A percentile compares a stretch with the other conserved stretches of the same genome.
Evolutionary conservation across 2,329 filamentous ascomycete species (phyloP).

Genomic region (Aspergillus hortae): DNA sequence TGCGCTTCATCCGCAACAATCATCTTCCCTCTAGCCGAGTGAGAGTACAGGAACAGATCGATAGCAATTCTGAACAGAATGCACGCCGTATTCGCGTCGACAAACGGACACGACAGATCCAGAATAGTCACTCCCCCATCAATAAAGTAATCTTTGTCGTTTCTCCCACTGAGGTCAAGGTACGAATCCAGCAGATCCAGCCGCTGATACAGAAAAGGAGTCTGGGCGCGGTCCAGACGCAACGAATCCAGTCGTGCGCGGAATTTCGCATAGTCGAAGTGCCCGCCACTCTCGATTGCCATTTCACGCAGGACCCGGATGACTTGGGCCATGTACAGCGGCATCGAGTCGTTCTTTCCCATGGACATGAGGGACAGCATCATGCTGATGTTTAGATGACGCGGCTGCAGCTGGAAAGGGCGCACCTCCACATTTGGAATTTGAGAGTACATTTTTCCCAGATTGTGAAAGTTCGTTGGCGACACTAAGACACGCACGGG

Average conservation of each 20-base stretch:
- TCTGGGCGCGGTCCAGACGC: constrained; percentile 49
- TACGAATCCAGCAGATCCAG: constrained; percentile 64
- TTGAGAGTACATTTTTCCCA: constrained; percentile 43
- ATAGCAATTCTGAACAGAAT: constrained; percentile 70
- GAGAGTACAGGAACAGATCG: constrained; percentile 60
- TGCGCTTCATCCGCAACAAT: constrained; percentile 75
- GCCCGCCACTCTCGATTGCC: constrained; percentile 37
- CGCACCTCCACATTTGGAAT: constrained; percentile 24
- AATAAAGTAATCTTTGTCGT: constrained; percentile 11
- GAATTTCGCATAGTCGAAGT: constrained; percentile 48
- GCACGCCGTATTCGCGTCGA: constrained; percentile 65
- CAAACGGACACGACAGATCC: constrained; percentile 69
- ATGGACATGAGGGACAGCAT: constrained; percentile 58
- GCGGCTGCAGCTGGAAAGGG: constrained; percentile 13
- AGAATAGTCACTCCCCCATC: constrained; percentile 52
- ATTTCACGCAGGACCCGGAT: constrained; percentile 51
- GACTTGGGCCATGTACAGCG: constrained; percentile 50
- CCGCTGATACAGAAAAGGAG: constrained; percentile 55
- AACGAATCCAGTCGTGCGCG: constrained; percentile 32
- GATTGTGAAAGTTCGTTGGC: constrained; percentile 43
- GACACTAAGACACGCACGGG: constrained; percentile 52
- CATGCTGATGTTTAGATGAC: constrained; percentile 49
- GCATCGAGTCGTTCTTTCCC: constrained; percentile 35
- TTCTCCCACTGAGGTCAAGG: constrained; percentile 38
- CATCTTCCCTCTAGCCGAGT: constrained; percentile 51